These are phyloP conservation scores for Diaporthe batatas DNA, from an alignment of 2,329 filamentous ascomycete genomes.

Conservation along the genomic window DNA sequence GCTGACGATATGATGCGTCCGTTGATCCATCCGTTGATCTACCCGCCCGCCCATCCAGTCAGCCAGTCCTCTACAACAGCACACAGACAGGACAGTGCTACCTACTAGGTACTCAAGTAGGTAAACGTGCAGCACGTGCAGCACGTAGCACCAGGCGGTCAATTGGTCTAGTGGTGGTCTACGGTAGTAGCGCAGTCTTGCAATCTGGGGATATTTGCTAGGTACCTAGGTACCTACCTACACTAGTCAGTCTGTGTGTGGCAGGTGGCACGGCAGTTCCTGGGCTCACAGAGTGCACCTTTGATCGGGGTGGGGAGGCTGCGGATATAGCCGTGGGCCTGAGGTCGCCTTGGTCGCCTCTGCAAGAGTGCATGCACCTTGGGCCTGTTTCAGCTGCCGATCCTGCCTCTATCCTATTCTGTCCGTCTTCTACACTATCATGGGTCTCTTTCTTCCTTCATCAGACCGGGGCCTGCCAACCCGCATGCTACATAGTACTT, in stretches of 20 bases:
- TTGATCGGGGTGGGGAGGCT: not conserved
- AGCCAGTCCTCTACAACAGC: no score
- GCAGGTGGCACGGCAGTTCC: constrained; percentile 27
- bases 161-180: not conserved
- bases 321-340: constrained; percentile 26
- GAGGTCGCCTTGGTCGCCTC: not conserved
- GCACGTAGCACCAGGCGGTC: constrained; percentile 10
- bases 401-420: constrained; percentile 3
- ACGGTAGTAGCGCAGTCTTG: constrained; percentile 11
- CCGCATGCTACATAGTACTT: no score
- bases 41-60: not conserved
- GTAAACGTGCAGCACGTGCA: constrained; percentile 3
- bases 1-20: not conserved
- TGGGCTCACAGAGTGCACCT: constrained; percentile 3
- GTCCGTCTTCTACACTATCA: no score
- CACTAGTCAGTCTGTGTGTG: constrained; percentile 4
- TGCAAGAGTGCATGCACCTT: no score
- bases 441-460: constrained; percentile 9
- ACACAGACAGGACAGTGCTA: no score
- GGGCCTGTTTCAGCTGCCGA: constrained; percentile 26
- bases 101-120: no score
- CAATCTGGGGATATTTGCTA: not conserved
- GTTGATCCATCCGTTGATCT: not conserved
- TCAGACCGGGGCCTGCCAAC: not conserved
- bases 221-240: no score